Conservation (phyloP, 805 yeast genomes). For the Candida silvatica region DNA sequence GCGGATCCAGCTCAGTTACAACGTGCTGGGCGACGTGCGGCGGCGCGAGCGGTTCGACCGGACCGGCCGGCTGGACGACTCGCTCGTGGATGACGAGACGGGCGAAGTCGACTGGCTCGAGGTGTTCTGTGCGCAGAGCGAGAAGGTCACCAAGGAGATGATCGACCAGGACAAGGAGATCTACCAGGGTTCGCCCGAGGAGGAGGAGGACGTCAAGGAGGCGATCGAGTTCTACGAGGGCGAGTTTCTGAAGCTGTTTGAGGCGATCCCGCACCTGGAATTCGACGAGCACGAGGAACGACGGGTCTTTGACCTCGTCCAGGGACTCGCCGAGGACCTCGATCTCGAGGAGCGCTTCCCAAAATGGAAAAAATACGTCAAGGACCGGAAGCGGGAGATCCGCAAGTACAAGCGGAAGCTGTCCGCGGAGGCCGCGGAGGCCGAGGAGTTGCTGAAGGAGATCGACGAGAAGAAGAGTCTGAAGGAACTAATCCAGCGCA, state of each 20-base stretch:
- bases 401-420: slow-evolving; percentile 39
- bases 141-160: slow-evolving; percentile 48
- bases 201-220: slow-evolving; percentile 51
- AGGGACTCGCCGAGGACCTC: slow-evolving; percentile 30
- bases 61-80: slow-evolving; percentile 56
- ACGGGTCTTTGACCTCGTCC: slow-evolving; percentile 47
- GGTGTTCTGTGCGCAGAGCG: slow-evolving; percentile 33
- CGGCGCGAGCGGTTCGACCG: slow-evolving; percentile 52
- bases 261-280: slow-evolving; percentile 70
- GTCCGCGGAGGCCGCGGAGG: slow-evolving; percentile 60
- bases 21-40: slow-evolving; percentile 51
- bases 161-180: slow-evolving; percentile 59
- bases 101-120: slow-evolving; percentile 49
- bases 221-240: slow-evolving; percentile 54
- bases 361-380: slow-evolving; percentile 34
- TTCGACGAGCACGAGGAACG: slow-evolving; percentile 49
- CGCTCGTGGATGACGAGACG: slow-evolving; percentile 19
- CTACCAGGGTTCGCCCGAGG: slow-evolving; percentile 59
- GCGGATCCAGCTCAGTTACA: slow-evolving; percentile 65
- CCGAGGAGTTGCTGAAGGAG: slow-evolving; percentile 27
- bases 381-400: slow-evolving; percentile 38
- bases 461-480: slow-evolving; percentile 27
- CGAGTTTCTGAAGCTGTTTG: slow-evolving; percentile 62
- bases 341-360: slow-evolving; percentile 16
- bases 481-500: slow-evolving; percentile 38